Percentiles rank a stretch among this genome's conserved stretches.
phyloP scores from a whole-genome alignment of 2,329 filamentous ascomycete genomes.

The Ceratocystis colombiana region DNA sequence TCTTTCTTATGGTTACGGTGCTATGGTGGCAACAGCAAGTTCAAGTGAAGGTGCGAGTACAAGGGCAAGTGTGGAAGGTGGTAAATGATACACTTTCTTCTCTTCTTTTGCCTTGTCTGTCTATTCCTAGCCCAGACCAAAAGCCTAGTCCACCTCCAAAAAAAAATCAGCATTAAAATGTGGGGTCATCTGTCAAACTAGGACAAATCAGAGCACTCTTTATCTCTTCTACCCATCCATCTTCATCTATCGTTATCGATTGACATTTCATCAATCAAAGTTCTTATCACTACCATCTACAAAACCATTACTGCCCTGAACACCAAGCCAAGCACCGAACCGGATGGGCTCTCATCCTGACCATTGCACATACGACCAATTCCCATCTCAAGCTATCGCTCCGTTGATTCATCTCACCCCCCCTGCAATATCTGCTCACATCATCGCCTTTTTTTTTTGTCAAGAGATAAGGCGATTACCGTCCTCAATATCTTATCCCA shows the following conservation, averaged over 20 bases:
- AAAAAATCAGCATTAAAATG: constrained; percentile 19
- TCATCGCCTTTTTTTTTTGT: background rate
- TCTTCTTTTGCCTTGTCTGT: constrained; percentile 3
- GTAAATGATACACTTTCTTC: background rate
- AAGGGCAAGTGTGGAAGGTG: no score
- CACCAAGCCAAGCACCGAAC: background rate
- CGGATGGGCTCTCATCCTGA: background rate
- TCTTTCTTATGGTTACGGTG: background rate
- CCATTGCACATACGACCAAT: background rate
- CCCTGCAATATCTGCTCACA: background rate
- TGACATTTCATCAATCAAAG: constrained; percentile 12
- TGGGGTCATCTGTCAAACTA: constrained; percentile 5
- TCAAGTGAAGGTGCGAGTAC: background rate
- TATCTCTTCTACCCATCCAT: constrained; percentile 8
- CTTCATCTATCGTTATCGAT: constrained; percentile 20
- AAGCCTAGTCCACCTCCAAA: constrained; percentile 1
- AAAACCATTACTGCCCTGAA: background rate
- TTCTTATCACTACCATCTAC: constrained; percentile 7
- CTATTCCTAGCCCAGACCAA: background rate
- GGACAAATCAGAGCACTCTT: constrained; percentile 11
- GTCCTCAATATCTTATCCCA: constrained; percentile 14
- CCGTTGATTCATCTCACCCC: constrained; percentile 1
- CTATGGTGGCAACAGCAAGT: background rate
- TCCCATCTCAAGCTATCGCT: background rate
- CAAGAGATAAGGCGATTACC: background rate